Conservation (phyloP, 331 rosid genomes). For the Malus hybrid region DNA sequence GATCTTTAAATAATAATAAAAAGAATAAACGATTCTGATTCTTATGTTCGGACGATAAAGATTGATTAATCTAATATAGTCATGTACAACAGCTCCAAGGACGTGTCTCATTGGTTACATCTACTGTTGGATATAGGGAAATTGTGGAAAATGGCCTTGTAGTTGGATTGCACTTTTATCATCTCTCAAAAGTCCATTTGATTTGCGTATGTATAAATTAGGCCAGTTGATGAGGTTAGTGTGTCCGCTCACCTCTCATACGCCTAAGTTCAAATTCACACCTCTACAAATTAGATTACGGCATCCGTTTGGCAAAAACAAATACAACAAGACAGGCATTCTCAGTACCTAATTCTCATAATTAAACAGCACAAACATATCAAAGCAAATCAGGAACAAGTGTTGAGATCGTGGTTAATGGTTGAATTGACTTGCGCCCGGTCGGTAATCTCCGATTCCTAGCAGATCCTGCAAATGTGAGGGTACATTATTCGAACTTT, state of each 20-base stretch:
- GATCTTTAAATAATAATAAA: no score
- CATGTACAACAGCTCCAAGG: neutral
- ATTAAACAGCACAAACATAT: neutral
- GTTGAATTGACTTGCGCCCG: slow-evolving; percentile 52
- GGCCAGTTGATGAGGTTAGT: neutral
- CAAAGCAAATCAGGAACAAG: neutral
- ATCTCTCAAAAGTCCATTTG: neutral
- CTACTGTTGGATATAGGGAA: neutral
- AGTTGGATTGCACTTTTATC: neutral
- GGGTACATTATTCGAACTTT: neutral
- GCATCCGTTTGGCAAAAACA: no score
- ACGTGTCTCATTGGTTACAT: neutral
- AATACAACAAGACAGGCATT: neutral
- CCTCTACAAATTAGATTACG: neutral
- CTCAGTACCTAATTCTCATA: neutral
- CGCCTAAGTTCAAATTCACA: neutral
- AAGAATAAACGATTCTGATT: rapidly evolving
- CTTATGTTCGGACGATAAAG: no score
- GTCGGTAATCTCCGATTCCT: slow-evolving; percentile 91
- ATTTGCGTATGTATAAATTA: no score
- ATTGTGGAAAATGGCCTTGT: neutral
- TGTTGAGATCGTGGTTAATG: slow-evolving; percentile 3
- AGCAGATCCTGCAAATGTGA: slow-evolving; percentile 64
- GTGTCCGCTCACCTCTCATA: neutral
- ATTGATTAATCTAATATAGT: no score